Percentiles rank a stretch among this genome's conserved stretches.
Evolutionary conservation across 148 eudicot genomes (phyloP).

Genomic region (Camellia sinensis): DNA sequence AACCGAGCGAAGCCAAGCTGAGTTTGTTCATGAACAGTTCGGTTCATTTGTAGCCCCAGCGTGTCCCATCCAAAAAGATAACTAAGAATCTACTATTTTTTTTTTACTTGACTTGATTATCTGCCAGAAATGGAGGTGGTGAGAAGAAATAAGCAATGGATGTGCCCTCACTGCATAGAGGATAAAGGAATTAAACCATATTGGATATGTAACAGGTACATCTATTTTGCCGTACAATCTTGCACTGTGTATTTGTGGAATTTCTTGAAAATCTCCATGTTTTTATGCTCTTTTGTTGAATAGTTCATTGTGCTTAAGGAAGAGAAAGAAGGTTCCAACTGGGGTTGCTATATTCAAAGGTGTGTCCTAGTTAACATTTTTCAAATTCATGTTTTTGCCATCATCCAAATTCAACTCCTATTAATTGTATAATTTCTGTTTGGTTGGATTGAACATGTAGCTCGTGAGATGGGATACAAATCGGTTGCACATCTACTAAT

Average conservation of each 20-base stretch:
- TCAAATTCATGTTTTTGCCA: background rate
- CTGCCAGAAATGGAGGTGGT: slow-evolving; percentile 45
- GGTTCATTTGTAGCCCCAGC: too few relatives aligned
- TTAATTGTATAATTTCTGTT: background rate
- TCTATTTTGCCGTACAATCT: background rate
- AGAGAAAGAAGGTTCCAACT: slow-evolving; percentile 42
- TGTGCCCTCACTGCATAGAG: slow-evolving; percentile 48
- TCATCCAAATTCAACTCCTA: background rate
- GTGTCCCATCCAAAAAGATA: background rate
- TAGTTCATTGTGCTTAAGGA: slow-evolving; percentile 46
- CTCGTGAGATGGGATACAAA: slow-evolving; percentile 45
- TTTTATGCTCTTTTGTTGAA: background rate
- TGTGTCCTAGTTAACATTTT: slow-evolving; percentile 6
- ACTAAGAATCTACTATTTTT: background rate
- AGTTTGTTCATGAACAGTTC: too few relatives aligned
- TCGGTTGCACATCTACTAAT: slow-evolving; percentile 46
- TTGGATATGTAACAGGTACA: slow-evolving; percentile 53
- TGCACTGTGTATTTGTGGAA: background rate
- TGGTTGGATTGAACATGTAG: slow-evolving; percentile 17
- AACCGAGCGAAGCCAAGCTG: too few relatives aligned
- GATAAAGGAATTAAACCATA: slow-evolving; percentile 37
- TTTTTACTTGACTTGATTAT: background rate
- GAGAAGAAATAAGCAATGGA: slow-evolving; percentile 40
- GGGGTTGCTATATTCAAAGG: slow-evolving; percentile 46
- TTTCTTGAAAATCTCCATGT: background rate